These are phyloP conservation scores for Groenewaldozyma auringiensis DNA, from an alignment of 1,139 yeast species.

Conservation along the genomic window DNA sequence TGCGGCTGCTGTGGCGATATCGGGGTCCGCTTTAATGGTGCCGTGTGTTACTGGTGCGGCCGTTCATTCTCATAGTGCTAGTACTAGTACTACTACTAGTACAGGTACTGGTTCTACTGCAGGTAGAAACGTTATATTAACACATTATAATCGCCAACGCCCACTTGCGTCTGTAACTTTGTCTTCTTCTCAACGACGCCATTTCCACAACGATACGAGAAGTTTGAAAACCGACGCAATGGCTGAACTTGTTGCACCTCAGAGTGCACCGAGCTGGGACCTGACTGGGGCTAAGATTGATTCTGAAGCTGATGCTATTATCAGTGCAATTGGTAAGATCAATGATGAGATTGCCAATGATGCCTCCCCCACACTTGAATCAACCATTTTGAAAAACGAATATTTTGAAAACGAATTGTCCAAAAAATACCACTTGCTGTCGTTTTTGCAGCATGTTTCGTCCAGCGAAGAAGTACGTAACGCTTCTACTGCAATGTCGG, in stretches of 20 bases:
- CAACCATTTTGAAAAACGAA: slow-evolving; percentile 46
- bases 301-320: slow-evolving; percentile 38
- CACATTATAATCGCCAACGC: no score
- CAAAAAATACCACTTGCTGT: slow-evolving; percentile 41
- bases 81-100: no score
- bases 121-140: no score
- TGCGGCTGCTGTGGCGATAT: no score
- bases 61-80: no score
- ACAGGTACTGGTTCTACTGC: no score
- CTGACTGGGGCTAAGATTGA: slow-evolving; percentile 48
- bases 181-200: no score
- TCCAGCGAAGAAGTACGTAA: slow-evolving; percentile 55
- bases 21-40: no score
- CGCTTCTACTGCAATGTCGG: slow-evolving; percentile 59
- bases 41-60: no score
- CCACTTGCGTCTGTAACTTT: no score
- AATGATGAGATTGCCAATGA: slow-evolving; percentile 49
- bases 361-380: slow-evolving; percentile 46
- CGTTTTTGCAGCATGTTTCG: slow-evolving; percentile 67
- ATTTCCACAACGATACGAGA: no score
- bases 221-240: no score
- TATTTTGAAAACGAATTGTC: slow-evolving; percentile 42
- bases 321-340: slow-evolving; percentile 38
- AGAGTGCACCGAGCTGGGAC: slow-evolving; percentile 51
- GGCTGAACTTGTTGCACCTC: not conserved